These are phyloP conservation scores for Cryptococcus sp. DNA, from an alignment of 1,284 basidiomycete genomes.

Conservation along the genomic window DNA sequence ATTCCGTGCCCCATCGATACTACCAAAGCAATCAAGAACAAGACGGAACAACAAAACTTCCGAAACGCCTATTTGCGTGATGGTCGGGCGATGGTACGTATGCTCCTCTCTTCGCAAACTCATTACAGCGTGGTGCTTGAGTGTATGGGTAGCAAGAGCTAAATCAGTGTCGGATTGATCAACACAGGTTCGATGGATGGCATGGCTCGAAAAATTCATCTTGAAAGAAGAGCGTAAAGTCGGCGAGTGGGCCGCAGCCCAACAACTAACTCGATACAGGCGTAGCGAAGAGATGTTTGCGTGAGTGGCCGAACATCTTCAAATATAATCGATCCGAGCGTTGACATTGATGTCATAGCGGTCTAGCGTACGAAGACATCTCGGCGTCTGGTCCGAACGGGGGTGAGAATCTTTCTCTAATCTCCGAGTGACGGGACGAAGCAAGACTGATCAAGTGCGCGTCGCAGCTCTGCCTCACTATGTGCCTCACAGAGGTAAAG, in stretches of 20 bases:
- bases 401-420: conserved; percentile 27
- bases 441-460: conserved; percentile 7
- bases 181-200: conserved; percentile 66
- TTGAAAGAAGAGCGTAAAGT: conserved; percentile 70
- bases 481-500: conserved; percentile 70
- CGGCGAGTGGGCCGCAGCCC: conserved; percentile 88
- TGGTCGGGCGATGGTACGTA: conserved; percentile 80
- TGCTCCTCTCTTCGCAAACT: not conserved
- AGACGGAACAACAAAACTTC: conserved; percentile 78
- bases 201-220: conserved; percentile 86
- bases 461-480: conserved; percentile 83
- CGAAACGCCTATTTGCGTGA: conserved; percentile 84
- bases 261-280: conserved; percentile 77
- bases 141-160: too few relatives aligned
- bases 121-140: too few relatives aligned
- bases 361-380: conserved; percentile 91
- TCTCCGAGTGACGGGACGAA: not conserved
- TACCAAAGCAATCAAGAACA: conserved; percentile 86
- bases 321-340: too few relatives aligned
- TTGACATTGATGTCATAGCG: conserved; percentile 47
- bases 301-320: conserved; percentile 35
- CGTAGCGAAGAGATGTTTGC: conserved; percentile 73
- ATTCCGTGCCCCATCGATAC: conserved; percentile 63
- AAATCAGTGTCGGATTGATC: not conserved
- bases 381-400: conserved; percentile 86